These are phyloP conservation scores for Plenodomus tracheiphilus DNA, from an alignment of 2,329 filamentous ascomycete genomes.

Conservation along the genomic window DNA sequence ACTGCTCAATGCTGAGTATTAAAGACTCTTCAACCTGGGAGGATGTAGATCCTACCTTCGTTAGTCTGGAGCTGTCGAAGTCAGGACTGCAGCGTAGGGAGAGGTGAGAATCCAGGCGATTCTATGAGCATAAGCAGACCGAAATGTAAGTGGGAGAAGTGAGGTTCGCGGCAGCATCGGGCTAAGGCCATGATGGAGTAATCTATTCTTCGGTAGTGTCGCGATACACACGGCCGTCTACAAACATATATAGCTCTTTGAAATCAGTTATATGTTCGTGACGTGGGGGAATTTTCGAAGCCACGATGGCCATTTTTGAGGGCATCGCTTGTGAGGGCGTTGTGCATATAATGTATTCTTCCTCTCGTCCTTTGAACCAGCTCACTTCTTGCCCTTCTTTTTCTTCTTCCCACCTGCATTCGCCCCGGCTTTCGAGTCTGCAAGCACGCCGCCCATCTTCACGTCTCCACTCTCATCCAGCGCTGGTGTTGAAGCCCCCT, in stretches of 20 bases:
- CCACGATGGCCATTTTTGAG: not conserved
- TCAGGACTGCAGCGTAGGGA: no score
- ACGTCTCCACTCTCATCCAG: constrained; percentile 36
- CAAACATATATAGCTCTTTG: not conserved
- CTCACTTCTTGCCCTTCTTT: constrained; percentile 56
- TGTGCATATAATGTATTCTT: not conserved
- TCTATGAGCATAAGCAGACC: no score
- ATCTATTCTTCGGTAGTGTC: not conserved
- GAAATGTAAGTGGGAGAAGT: not conserved
- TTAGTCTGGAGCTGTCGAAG: no score
- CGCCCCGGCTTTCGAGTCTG: constrained; percentile 28
- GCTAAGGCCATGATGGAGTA: not conserved
- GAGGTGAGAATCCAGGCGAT: no score
- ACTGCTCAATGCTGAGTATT: no score
- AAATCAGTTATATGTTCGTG: not conserved
- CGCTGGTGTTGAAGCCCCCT: constrained; percentile 36
- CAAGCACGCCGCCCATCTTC: constrained; percentile 30
- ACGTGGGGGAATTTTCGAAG: not conserved
- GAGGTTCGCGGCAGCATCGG: not conserved
- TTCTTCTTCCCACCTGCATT: constrained; percentile 51
- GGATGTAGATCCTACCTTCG: no score
- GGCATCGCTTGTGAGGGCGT: not conserved
- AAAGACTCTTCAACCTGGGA: no score
- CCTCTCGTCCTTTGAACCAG: not conserved
- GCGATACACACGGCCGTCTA: not conserved